Base-by-base conservation (phyloP, 768 basidiomycete genomes). In the Chlorophyllum brunneum region DNA sequence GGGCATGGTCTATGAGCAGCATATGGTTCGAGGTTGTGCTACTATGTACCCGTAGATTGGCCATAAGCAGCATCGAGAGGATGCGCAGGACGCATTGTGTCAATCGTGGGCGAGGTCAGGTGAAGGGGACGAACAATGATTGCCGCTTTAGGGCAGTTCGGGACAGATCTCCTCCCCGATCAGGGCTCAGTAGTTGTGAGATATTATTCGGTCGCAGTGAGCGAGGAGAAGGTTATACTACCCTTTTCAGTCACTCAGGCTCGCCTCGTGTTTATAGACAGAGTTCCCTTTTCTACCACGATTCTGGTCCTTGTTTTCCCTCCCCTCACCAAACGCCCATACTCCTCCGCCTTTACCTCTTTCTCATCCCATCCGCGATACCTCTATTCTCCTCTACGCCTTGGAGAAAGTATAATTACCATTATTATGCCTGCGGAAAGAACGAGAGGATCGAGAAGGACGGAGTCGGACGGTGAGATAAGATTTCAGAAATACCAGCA, bases 101-200 rank as follows among this genome's bases (percentile, higher is more conserved):
- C n/a, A n/a, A n/a, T 9, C 27, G 24, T 13, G 24, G 44, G 26
- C 11, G n/a, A 27, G 41, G 49, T 51, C 49, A 51, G 49, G 49
- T 51, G 49, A 18, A 43, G 30, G 31, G 18, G 4, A n/a, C 16
- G 34, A 45, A 52, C 13, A 31, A 33, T 15, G 6, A 6, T 24
- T 49, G 55, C 52, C 64, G 48, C 42, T 59, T 63, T 57, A 15
- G 31, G 59, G 20, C 43, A 48, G 31, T 34, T 56, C 43, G 51
- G 52, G 59, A 31, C 27, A 66, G 67, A 68, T 68, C 67, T 65
- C 64, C 48, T 54, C 58, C n/a, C 60, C 61, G 65, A 68, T 65
- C 57, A 61, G 58, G 64, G 61, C 31, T 61, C 50, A 22, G 42
- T 51, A 39, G 26, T 41, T 48, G 56, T 61, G 59, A 54, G 61